Evolutionary conservation across 2,329 filamentous ascomycete species (phyloP), one percentile per base, ranked within the genome.

Genomic region (Colletotrichum sp.): DNA sequence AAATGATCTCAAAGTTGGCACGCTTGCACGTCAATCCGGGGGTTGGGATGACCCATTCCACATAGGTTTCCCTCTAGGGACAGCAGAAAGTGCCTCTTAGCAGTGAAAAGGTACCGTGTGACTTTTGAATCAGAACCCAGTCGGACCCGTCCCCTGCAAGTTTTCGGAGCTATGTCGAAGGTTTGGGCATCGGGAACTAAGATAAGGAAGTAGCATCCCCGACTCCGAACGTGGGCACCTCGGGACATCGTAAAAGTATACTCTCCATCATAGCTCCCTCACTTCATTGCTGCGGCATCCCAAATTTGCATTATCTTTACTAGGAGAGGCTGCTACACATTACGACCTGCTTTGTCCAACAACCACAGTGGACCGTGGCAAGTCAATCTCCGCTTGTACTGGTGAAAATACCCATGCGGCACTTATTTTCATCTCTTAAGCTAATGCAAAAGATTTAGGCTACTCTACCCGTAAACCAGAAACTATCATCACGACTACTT

Each of bases 11-110:
- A 43, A 43, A 10, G 3, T 2, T 18, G 8, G 38, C 38, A 43
- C 4, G 14, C 18, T n/a, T n/a, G 5, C 16, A 1, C 38, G n/a
- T 43, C 18, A 43, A 12, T 2, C 38, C 2, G 36, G 4, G 7
- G 36, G 16, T 43, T 21, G 10, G 2, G n/a, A 2, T 48, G 10
- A 3, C 43, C 43, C 18, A 7, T 48, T 48, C 5, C 43, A 1
- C n/a, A 2, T 10, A 48, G 1, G 10, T 1, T 13, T 4, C 5
- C 2, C 43, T 12, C 5, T 6, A 5, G 2, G 16, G 18, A 6
- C 13, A 14, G 38, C 16, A 43, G 16, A 18, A 5, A 3, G 18
- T 18, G 4, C 18, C 18, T 18, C 2, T 4, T 4, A 21, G 10
- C 18, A 52, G 43, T 13, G 43, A 21, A 21, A 21, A 13, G n/a